Evolutionary conservation across 192 early-diverging fungal genomes (phyloP).

Genomic region (Gonapodya prolifera): DNA sequence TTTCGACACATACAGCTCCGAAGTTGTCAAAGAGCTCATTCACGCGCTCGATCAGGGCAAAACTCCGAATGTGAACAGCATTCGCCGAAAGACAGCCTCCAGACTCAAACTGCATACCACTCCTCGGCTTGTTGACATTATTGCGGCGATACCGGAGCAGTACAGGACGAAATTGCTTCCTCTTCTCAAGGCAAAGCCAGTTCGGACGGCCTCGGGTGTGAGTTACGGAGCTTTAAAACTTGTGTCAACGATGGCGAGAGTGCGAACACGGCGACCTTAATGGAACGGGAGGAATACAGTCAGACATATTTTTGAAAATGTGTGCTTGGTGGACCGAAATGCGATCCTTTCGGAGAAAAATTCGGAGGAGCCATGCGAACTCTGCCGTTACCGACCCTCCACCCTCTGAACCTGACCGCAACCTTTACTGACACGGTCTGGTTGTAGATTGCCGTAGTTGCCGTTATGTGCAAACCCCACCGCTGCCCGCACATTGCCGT

Average conservation of each 20-base stretch:
- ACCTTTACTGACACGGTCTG: neutral
- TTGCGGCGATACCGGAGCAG: conserved; percentile 93
- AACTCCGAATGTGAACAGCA: neutral
- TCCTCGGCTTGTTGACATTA: conserved; percentile 93
- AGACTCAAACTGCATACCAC: conserved; percentile 18
- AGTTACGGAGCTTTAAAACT: conserved; percentile 13
- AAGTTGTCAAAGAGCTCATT: neutral
- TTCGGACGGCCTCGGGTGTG: conserved; percentile 86
- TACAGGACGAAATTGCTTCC: conserved; percentile 74
- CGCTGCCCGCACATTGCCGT: conserved; percentile 97
- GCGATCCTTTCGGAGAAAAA: neutral
- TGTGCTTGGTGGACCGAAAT: conserved; percentile 8
- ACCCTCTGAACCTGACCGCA: neutral
- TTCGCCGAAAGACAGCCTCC: neutral
- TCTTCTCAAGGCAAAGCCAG: conserved; percentile 84
- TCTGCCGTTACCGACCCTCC: neutral
- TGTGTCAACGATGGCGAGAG: neutral
- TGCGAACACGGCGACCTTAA: neutral
- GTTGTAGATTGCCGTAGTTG: conserved; percentile 75
- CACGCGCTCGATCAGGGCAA: neutral
- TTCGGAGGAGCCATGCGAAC: neutral
- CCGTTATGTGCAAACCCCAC: conserved; percentile 96
- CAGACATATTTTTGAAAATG: neutral
- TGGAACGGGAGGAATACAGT: neutral
- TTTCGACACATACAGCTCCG: neutral